Conservation (phyloP, 176 grass and related monocot species). For the Phoenix dactylifera region DNA sequence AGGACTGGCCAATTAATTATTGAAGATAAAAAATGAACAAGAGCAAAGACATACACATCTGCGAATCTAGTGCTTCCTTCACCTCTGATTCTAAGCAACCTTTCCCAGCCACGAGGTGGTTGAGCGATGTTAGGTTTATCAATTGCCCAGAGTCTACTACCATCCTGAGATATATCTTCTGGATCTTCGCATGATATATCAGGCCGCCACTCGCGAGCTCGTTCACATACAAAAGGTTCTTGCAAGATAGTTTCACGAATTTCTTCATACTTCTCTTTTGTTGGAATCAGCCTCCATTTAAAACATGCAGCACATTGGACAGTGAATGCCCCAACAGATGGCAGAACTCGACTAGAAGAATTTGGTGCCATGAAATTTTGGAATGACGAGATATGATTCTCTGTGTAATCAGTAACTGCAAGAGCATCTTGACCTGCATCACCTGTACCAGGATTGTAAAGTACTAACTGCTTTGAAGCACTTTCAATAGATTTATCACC, state of each 20-base stretch:
- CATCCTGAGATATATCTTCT: conserved; percentile 51
- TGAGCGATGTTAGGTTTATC: conserved; percentile 45
- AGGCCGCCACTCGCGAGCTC: conserved; percentile 48
- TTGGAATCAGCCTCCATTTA: conserved; percentile 64
- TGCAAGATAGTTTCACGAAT: conserved; percentile 32
- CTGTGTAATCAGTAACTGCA: conserved; percentile 3
- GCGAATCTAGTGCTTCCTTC: conserved; percentile 56
- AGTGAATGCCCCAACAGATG: conserved; percentile 48
- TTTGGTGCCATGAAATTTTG: background rate
- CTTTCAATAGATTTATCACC: background rate
- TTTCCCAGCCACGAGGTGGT: conserved; percentile 58
- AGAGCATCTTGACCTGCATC: conserved; percentile 3
- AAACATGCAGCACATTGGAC: conserved; percentile 63
- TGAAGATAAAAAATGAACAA: conserved; percentile 1
- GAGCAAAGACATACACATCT: conserved; percentile 46
- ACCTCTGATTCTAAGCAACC: conserved; percentile 46
- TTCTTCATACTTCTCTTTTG: conserved; percentile 70
- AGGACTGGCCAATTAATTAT: too few species aligned
- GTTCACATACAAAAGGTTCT: conserved; percentile 52
- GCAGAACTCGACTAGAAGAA: conserved; percentile 20
- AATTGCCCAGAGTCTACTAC: conserved; percentile 61
- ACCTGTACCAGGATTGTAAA: conserved; percentile 22
- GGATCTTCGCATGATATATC: conserved; percentile 45
- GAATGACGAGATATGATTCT: conserved; percentile 2
- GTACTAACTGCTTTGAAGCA: conserved; percentile 20